A percentile compares a stretch with the other conserved stretches of the same genome.
Conservation (phyloP, 2,329 filamentous ascomycete genomes). For the Blastomyces emzantsi region DNA sequence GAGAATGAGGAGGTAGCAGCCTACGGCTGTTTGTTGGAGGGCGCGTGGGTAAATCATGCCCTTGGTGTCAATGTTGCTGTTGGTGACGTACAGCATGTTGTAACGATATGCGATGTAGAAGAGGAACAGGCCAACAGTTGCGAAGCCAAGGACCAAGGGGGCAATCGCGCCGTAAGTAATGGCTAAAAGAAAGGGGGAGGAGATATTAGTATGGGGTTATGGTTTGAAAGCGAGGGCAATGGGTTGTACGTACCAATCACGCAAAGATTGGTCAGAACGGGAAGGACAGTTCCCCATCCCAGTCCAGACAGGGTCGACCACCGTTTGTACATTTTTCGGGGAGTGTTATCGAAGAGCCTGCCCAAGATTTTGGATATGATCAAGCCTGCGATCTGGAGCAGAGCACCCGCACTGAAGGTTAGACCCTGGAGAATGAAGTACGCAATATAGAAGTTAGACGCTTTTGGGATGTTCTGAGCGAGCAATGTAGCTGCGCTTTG, state of each 20-base stretch:
- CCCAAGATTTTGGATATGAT: constrained; percentile 65
- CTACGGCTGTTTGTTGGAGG: constrained; percentile 73
- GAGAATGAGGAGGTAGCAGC: constrained; percentile 72
- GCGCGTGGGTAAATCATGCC: constrained; percentile 82
- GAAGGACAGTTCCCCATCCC: constrained; percentile 76
- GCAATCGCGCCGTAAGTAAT: constrained; percentile 82
- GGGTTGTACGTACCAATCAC: constrained; percentile 57
- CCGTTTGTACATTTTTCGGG: constrained; percentile 67
- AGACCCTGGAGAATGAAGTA: constrained; percentile 93
- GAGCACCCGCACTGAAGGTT: constrained; percentile 61
- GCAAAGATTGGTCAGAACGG: constrained; percentile 69
- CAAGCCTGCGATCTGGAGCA: constrained; percentile 67
- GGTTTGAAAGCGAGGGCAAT: neutral
- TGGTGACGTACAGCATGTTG: constrained; percentile 80
- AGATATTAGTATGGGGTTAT: neutral
- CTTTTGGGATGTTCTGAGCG: constrained; percentile 64
- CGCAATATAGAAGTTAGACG: constrained; percentile 89
- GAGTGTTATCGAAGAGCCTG: constrained; percentile 65
- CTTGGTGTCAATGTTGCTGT: constrained; percentile 75
- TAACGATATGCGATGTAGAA: constrained; percentile 88
- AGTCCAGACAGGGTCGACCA: constrained; percentile 66
- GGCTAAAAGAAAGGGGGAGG: constrained; percentile 41
- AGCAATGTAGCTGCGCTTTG: constrained; percentile 54
- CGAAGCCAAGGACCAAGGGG: constrained; percentile 74
- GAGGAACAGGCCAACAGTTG: constrained; percentile 64